Evolutionary conservation across 768 basidiomycete species (phyloP).

Genomic region (Scleroderma bovista): DNA sequence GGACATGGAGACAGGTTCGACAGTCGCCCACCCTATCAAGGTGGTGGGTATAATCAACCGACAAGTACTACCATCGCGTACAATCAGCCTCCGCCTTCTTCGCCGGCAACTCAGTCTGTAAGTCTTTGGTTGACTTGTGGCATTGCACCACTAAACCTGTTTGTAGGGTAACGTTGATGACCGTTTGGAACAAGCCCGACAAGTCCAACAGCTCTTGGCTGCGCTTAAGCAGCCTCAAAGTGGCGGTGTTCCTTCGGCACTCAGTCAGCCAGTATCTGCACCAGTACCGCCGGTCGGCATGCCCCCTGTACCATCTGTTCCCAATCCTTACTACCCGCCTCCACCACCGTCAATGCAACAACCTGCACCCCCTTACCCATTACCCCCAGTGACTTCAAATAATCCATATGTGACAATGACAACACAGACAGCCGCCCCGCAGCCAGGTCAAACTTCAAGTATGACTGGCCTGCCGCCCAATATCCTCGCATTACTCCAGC

Average conservation of each 20-base stretch:
- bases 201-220: constrained; percentile 78
- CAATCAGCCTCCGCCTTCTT: constrained; percentile 17
- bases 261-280: constrained; percentile 26
- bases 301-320: constrained; percentile 27
- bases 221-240: constrained; percentile 69
- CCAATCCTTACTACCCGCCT: constrained; percentile 41
- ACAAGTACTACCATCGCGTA: constrained; percentile 18
- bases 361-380: constrained; percentile 16
- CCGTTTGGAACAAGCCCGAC: constrained; percentile 81
- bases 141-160: not conserved
- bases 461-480: constrained; percentile 54
- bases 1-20: constrained; percentile 42
- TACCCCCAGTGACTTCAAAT: constrained; percentile 16
- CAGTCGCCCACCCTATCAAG: constrained; percentile 32
- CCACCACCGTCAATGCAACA: constrained; percentile 30
- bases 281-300: constrained; percentile 35
- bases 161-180: constrained; percentile 55
- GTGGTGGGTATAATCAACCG: constrained; percentile 22
- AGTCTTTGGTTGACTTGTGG: constrained; percentile 8
- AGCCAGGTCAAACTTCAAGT: constrained; percentile 31
- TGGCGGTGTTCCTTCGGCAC: constrained; percentile 18
- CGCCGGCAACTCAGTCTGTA: constrained; percentile 23
- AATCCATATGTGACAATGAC: constrained; percentile 27
- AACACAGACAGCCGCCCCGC: constrained; percentile 24
- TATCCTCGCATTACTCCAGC: constrained; percentile 63